Base-by-base conservation (phyloP, 2,329 filamentous ascomycete genomes). In the Beauveria australis region DNA sequence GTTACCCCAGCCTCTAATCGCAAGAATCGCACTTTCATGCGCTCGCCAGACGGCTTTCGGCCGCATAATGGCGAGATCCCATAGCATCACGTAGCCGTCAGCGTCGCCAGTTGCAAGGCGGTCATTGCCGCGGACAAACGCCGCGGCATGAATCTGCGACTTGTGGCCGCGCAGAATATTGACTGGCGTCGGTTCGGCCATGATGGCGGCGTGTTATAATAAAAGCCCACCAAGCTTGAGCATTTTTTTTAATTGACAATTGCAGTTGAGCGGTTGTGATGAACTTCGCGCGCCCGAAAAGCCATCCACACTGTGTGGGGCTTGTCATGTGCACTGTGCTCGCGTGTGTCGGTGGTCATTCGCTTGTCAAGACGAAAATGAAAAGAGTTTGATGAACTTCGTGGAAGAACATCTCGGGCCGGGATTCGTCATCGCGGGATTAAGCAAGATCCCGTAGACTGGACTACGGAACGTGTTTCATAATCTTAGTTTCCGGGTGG, bases 31-130 rank as follows among this genome's bases (percentile, higher is more conserved):
- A 40, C 83, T 88, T 49, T 84, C 79, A 72, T 99, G 94, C 1
- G 91, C 89, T 68, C 84, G 87, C 94, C 94, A 99, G 3, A 94
- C 90, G 1, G 88, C 90, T 9, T 85, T 80, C 0, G 93, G 84
- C 40, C 94, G 83, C 78, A 95, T 92, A 56, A 87, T 89, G 28
- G 87, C 82, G 44, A 96, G 77, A 70, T 90, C 88, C 94, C 94
- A 99, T 24, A 92, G 76, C 7, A 96, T 82, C 40, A 96, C 79
- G 81, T 89, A 97, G 62, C 94, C 94, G 47, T 96, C 89, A 9
- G 91, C 89, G 74, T 99, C 94, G 41, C 89, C 93, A 0, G 91
- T 94, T 14, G 91, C 78, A 6, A 99, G 84, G 40, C 90, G 87
- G 61, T 84, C 80, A 71, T 97, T 96, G 46, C 77, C 73, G 58